Base-by-base conservation (phyloP, 768 basidiomycete genomes). In the Amanita molliuscula region DNA sequence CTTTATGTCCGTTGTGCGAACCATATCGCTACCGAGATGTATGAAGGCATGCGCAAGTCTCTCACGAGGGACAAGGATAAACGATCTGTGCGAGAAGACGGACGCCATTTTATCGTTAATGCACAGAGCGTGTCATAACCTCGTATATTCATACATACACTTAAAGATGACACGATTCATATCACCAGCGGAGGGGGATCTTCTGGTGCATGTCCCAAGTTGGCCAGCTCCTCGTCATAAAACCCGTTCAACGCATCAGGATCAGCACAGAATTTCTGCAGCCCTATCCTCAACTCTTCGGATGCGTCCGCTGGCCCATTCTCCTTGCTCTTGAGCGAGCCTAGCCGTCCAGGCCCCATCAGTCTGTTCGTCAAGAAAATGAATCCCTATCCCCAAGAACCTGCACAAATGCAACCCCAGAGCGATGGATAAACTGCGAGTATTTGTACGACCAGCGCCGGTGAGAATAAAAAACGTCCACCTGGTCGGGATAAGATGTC, bases 1-100 rank as follows among this genome's bases (percentile, higher is more conserved):
- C 77, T 99, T 18, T 98, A 92, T 62, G 95, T 98, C 50, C 81
- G 96, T 46, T 92, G 88, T 59, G 82, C 82, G 52, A 96, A 95
- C 57, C 58, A 65, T 2, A 72, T 91, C 18, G 96, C 95, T 16
- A 88, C 95, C 52, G 73, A 70, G 16, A 86, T 99, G 85, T 97
- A 98, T 60, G 91, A 98, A 62, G 76, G 81, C 35, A 69, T 88
- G 86, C 78, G 86, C 21, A 88, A 87, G 65, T 84, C 84, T 6
- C 67, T 88, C 25, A 76, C 79, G 6, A 68, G 75, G 53, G 86
- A 88, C 59, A 63, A 69, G 0, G 59, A 67, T 48, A 73, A 80
- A 56, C 78, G 82, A 28, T 86, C 82, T 2, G 78, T 88, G 23
- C 75, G 86, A 45, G 55, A 76, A 21, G 85, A 87, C 51, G 86